These are phyloP conservation scores for Rhipidocladum racemiflorum DNA, from an alignment of 176 grass and related monocot genomes.

Conservation along the genomic window DNA sequence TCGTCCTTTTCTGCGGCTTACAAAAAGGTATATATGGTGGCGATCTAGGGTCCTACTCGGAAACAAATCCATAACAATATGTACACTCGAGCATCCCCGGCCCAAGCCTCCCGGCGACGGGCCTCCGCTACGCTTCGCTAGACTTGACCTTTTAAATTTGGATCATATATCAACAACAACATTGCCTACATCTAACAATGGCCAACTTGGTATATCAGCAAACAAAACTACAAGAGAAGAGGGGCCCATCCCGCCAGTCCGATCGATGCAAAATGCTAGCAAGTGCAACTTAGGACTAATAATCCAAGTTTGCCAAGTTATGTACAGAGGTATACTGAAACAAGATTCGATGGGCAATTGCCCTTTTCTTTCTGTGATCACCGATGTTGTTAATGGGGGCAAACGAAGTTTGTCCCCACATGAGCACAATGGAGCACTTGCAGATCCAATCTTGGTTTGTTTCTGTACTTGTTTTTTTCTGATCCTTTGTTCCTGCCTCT, in stretches of 20 bases:
- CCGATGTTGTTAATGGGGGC: not conserved
- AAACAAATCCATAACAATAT: too few relatives aligned
- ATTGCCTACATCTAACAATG: not conserved
- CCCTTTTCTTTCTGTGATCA: not conserved
- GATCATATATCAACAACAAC: too few relatives aligned
- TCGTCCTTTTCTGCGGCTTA: too few relatives aligned
- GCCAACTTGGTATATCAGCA: not conserved
- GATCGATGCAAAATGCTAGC: not conserved
- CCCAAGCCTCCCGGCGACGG: too few relatives aligned
- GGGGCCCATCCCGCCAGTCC: not conserved
- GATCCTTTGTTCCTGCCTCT: not conserved
- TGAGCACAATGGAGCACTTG: not conserved
- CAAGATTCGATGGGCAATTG: not conserved
- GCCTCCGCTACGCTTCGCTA: too few relatives aligned
- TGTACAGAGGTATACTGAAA: not conserved
- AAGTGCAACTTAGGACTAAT: not conserved
- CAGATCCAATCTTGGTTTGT: conserved; percentile 31
- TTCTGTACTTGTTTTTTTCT: not conserved
- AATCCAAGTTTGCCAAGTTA: not conserved
- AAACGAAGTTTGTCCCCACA: not conserved
- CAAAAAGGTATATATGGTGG: too few relatives aligned
- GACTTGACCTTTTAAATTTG: too few relatives aligned
- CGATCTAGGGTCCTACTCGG: too few relatives aligned
- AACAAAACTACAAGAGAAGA: conserved; percentile 4
- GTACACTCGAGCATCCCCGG: too few relatives aligned